These are phyloP conservation scores for Calophaca sinica DNA, from an alignment of 306 rosid genomes.

Conservation along the genomic window DNA sequence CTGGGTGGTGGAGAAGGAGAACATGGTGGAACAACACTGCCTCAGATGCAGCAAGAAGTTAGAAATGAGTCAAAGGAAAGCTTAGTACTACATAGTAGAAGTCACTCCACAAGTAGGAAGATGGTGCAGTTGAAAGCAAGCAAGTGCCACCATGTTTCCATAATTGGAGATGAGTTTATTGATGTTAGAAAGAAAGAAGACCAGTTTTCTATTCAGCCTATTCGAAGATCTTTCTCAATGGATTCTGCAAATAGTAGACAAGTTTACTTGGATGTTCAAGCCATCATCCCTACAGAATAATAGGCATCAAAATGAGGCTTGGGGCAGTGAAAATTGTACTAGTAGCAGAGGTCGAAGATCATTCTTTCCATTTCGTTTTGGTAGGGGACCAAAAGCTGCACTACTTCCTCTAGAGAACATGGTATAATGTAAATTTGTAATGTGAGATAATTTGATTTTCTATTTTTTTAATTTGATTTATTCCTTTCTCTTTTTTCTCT, in stretches of 20 bases:
- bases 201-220: constrained; percentile 63
- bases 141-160: constrained; percentile 61
- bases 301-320: constrained; percentile 43
- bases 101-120: background rate
- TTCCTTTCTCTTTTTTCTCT: too few species aligned
- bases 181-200: constrained; percentile 67
- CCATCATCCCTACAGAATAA: constrained; percentile 41
- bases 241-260: constrained; percentile 70
- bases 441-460: background rate
- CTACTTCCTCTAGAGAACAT: constrained; percentile 52
- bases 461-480: background rate
- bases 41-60: constrained; percentile 48
- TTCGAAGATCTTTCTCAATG: constrained; percentile 77
- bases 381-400: constrained; percentile 55
- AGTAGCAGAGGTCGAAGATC: constrained; percentile 56
- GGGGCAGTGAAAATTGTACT: constrained; percentile 54
- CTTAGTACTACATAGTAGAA: constrained; percentile 30
- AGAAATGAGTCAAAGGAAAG: constrained; percentile 48
- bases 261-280: constrained; percentile 58
- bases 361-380: constrained; percentile 67
- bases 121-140: constrained; percentile 40
- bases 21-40: constrained; percentile 44
- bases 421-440: background rate
- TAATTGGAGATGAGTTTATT: constrained; percentile 80
- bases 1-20: constrained; percentile 49